Conservation (phyloP, 129 eudicot genomes). For the Flaveria brownii region DNA sequence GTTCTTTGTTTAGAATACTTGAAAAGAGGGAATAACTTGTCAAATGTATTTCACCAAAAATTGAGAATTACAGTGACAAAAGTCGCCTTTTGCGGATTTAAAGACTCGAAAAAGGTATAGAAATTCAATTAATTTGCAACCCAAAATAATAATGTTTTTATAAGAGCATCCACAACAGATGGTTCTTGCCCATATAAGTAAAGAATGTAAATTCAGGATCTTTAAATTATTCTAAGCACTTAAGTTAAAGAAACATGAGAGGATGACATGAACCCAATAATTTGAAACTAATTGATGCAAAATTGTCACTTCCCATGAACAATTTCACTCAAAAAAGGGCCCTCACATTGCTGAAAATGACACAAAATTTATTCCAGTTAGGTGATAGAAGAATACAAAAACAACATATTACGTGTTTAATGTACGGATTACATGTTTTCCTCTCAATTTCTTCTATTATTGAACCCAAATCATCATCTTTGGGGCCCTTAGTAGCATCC, state of each 20-base stretch:
- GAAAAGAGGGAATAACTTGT: background rate
- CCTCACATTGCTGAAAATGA: slow-evolving; percentile 36
- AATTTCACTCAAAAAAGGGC: slow-evolving; percentile 25
- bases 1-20: no score
- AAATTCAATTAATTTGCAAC: background rate
- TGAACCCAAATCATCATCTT: slow-evolving; percentile 12
- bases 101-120: background rate
- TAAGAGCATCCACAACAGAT: no score
- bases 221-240: background rate
- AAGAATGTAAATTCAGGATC: background rate
- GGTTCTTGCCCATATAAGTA: background rate
- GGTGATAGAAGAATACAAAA: slow-evolving; percentile 30
- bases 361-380: slow-evolving; percentile 22
- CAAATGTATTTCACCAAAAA: background rate
- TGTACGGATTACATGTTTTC: slow-evolving; percentile 26
- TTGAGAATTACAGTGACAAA: background rate
- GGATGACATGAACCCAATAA: slow-evolving; percentile 2
- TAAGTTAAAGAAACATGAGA: background rate
- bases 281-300: slow-evolving; percentile 5
- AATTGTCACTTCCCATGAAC: slow-evolving; percentile 16
- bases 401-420: slow-evolving; percentile 32
- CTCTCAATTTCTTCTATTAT: slow-evolving; percentile 29
- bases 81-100: background rate
- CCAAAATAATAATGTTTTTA: background rate
- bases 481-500: slow-evolving; percentile 9